A percentile compares a stretch with the other conserved stretches of the same genome.
Evolutionary conservation across 805 yeast genomes (phyloP).

Genomic region (Lachancea lanzarotensis): DNA sequence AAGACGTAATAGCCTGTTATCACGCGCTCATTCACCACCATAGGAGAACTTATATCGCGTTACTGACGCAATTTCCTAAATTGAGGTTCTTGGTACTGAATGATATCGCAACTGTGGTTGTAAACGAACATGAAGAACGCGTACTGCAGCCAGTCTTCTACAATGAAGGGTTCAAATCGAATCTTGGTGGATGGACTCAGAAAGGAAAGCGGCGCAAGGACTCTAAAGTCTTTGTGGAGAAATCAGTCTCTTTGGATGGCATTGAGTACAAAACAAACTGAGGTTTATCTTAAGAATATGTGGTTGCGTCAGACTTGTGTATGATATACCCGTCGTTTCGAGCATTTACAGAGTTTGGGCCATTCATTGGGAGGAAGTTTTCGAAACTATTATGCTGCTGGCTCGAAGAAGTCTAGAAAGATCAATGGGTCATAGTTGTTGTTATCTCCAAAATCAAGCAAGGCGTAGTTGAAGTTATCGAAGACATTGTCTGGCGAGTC

Average conservation of each 20-base stretch:
- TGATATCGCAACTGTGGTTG: slow-evolving; percentile 34
- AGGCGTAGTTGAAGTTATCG: neutral
- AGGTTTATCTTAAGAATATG: too few species aligned
- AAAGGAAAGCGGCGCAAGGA: neutral
- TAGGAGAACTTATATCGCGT: slow-evolving; percentile 31
- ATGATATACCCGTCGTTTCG: too few species aligned
- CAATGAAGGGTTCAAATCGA: slow-evolving; percentile 29
- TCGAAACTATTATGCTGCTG: neutral
- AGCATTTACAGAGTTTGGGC: too few species aligned
- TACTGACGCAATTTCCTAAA: slow-evolving; percentile 30
- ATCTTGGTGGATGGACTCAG: slow-evolving; percentile 29
- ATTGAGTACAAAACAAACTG: slow-evolving; percentile 1
- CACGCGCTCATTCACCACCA: slow-evolving; percentile 36
- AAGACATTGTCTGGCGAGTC: neutral
- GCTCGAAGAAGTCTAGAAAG: slow-evolving; percentile 3
- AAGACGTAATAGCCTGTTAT: slow-evolving; percentile 32
- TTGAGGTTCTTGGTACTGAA: slow-evolving; percentile 36
- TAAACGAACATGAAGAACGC: slow-evolving; percentile 25
- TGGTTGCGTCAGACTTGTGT: too few species aligned
- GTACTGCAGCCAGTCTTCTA: slow-evolving; percentile 35
- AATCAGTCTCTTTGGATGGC: slow-evolving; percentile 1
- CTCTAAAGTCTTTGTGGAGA: slow-evolving; percentile 2
- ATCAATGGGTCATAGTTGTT: neutral
- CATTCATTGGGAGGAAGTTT: too few species aligned
- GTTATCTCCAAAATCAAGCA: neutral